phyloP scores from a whole-genome alignment of 2,329 filamentous ascomycete species.

The Metarhizium rileyi region DNA sequence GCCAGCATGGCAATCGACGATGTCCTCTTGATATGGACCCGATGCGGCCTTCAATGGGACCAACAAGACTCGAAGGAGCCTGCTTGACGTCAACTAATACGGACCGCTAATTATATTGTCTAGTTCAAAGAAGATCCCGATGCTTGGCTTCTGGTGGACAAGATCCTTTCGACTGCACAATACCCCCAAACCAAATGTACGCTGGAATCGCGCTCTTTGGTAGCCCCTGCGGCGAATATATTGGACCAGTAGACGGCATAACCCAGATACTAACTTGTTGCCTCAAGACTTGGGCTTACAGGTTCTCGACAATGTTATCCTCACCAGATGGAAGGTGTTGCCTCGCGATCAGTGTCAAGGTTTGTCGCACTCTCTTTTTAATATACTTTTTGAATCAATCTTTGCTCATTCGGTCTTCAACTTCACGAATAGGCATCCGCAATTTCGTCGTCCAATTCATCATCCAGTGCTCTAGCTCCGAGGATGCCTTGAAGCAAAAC shows the following conservation, averaged over 20 bases:
- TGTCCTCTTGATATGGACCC: background rate
- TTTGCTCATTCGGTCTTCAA: constrained; percentile 1
- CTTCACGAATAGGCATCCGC: constrained; percentile 62
- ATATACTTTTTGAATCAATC: background rate
- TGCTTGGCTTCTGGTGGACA: constrained; percentile 93
- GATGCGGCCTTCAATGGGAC: background rate
- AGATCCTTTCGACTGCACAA: constrained; percentile 86
- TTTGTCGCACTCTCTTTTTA: constrained; percentile 19
- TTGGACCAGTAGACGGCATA: background rate
- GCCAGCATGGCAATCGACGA: background rate
- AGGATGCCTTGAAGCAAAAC: constrained; percentile 76
- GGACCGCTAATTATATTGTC: constrained; percentile 12
- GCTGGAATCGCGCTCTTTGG: constrained; percentile 20
- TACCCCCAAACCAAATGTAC: constrained; percentile 95
- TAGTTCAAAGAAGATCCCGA: constrained; percentile 99
- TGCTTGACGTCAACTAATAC: background rate
- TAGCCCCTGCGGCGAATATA: background rate
- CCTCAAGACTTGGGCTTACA: constrained; percentile 76
- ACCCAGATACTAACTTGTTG: constrained; percentile 13
- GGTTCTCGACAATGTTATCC: constrained; percentile 95
- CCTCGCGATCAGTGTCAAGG: constrained; percentile 94
- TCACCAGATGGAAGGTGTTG: constrained; percentile 97
- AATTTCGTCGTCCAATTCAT: constrained; percentile 99
- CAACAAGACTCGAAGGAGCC: background rate
- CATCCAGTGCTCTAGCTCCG: constrained; percentile 81